These are phyloP conservation scores for Saccharum hybrid DNA, from an alignment of 202 grass and related monocot genomes.

Conservation along the genomic window DNA sequence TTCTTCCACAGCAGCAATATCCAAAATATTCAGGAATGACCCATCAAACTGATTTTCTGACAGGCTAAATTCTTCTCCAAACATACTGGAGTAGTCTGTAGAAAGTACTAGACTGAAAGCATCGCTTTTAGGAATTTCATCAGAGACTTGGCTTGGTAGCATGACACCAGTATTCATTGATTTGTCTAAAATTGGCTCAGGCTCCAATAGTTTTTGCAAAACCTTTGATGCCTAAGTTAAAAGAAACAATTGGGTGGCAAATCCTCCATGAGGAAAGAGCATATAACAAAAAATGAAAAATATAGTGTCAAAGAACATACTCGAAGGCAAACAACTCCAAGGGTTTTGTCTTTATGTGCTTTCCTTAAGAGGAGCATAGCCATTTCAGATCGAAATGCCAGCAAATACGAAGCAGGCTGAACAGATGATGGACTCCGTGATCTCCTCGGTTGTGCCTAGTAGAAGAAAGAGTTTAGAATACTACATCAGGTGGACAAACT, in stretches of 20 bases:
- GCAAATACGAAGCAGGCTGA: conserved; percentile 63
- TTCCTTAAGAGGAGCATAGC: conserved; percentile 79
- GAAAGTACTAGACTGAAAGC: conserved; percentile 45
- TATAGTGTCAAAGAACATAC: conserved; percentile 56
- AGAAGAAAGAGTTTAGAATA: conserved; percentile 43
- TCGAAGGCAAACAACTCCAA: conserved; percentile 85
- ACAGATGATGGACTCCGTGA: conserved; percentile 69
- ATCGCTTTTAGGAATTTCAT: conserved; percentile 66
- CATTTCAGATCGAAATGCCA: conserved; percentile 89
- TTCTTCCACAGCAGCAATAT: conserved; percentile 87
- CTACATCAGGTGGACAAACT: background rate
- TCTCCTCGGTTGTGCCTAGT: conserved; percentile 83
- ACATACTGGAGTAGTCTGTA: conserved; percentile 75
- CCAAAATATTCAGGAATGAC: conserved; percentile 84
- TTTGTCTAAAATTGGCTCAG: conserved; percentile 45
- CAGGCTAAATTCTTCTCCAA: conserved; percentile 82
- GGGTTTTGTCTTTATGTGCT: conserved; percentile 73
- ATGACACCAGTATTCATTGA: conserved; percentile 38
- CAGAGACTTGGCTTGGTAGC: conserved; percentile 35
- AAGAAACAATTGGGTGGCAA: conserved; percentile 40
- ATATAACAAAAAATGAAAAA: conserved; percentile 35
- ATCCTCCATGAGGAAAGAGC: conserved; percentile 17
- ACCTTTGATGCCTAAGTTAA: conserved; percentile 71
- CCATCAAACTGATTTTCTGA: conserved; percentile 59
- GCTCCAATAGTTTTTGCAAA: conserved; percentile 69